phyloP scores from a whole-genome alignment of 2,329 filamentous ascomycete genomes.

The Metarhizium brunneum region DNA sequence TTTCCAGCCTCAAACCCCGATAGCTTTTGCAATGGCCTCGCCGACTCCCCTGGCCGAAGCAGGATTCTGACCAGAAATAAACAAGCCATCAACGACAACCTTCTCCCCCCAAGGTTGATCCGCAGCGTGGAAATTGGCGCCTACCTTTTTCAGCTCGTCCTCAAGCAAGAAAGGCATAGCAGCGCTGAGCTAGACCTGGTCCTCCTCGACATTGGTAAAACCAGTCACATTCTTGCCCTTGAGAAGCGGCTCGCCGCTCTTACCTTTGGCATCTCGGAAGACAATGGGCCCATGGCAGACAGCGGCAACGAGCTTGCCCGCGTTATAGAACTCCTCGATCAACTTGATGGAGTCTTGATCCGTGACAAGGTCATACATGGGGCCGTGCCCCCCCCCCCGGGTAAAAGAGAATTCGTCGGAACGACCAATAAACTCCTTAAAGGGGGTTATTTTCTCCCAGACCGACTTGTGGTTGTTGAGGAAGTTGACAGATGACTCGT shows the following conservation, averaged over 20 bases:
- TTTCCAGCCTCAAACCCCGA: constrained; percentile 16
- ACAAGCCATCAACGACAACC: constrained; percentile 39
- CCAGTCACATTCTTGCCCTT: constrained; percentile 49
- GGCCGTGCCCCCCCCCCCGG: constrained; percentile 45
- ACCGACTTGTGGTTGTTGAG: constrained; percentile 43
- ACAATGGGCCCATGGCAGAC: constrained; percentile 63
- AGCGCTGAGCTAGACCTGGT: constrained; percentile 34
- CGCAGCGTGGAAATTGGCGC: constrained; percentile 48
- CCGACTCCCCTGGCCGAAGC: constrained; percentile 41
- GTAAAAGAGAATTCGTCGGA: constrained; percentile 51
- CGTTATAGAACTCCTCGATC: constrained; percentile 51
- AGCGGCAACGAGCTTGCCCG: constrained; percentile 53
- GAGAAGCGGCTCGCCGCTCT: constrained; percentile 41
- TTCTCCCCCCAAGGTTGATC: constrained; percentile 38
- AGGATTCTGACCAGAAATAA: constrained; percentile 52
- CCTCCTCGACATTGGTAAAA: constrained; percentile 51
- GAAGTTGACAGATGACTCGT: constrained; percentile 45
- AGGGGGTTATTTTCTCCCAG: constrained; percentile 54
- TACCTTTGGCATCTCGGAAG: constrained; percentile 46
- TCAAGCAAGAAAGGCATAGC: constrained; percentile 53
- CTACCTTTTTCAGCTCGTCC: constrained; percentile 39
- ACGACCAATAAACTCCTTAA: constrained; percentile 46
- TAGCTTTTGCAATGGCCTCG: constrained; percentile 38
- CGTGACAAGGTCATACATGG: constrained; percentile 58
- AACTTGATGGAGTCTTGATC: constrained; percentile 48